These are phyloP conservation scores for Eimeria tenella DNA, from an alignment of 169 alveolate genomes.

Conservation along the genomic window DNA sequence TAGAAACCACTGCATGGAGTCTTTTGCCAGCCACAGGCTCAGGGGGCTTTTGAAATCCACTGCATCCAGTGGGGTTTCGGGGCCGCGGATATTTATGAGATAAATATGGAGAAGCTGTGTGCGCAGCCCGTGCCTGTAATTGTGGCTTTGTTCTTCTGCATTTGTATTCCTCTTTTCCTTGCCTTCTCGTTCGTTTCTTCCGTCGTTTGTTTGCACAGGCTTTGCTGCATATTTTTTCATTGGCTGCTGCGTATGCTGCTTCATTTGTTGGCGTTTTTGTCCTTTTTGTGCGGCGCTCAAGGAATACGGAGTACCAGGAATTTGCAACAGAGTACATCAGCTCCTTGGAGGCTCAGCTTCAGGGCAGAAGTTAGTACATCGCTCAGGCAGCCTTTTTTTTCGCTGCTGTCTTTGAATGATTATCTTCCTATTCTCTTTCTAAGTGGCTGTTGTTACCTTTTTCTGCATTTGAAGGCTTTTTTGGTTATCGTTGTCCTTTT, in stretches of 20 bases:
- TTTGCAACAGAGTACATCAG: constrained; percentile 39
- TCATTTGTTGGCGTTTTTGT: background rate
- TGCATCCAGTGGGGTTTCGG: too few relatives aligned
- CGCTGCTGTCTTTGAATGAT: background rate
- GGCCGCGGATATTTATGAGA: too few relatives aligned
- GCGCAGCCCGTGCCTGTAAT: too few relatives aligned
- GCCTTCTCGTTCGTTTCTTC: too few relatives aligned
- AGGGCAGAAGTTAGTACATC: background rate
- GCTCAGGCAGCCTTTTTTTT: background rate
- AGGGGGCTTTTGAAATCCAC: too few relatives aligned
- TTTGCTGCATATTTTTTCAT: background rate
- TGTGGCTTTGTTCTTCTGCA: too few relatives aligned
- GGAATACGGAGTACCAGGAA: constrained; percentile 76
- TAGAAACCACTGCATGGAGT: too few relatives aligned
- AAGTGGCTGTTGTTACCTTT: background rate
- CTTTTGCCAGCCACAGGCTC: too few relatives aligned
- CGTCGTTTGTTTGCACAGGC: too few relatives aligned
- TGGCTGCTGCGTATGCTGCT: background rate
- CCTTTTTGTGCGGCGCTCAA: background rate
- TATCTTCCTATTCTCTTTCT: background rate
- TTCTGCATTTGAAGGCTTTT: background rate
- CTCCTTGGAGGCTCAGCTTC: constrained; percentile 41
- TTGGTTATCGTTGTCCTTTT: background rate
- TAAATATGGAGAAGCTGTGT: too few relatives aligned
- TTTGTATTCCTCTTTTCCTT: too few relatives aligned